phyloP scores from a whole-genome alignment of 345 rosid species.

The Toxicodendron radicans region DNA sequence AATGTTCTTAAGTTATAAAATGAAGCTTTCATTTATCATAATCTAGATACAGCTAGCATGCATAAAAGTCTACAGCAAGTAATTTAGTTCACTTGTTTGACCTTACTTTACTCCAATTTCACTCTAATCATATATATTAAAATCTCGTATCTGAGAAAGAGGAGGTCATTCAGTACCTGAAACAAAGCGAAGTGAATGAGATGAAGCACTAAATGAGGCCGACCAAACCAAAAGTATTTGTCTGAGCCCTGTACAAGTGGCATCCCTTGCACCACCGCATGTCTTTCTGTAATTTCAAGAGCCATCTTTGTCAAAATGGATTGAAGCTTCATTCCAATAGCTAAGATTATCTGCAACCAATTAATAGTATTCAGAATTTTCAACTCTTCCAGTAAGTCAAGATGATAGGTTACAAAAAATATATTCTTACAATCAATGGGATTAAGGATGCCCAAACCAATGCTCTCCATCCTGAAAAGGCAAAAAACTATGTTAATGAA shows the following conservation, averaged over 20 bases:
- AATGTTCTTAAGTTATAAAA: no score
- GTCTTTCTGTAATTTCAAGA: slow-evolving; percentile 71
- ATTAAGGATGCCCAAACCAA: slow-evolving; percentile 67
- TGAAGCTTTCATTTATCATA: no score
- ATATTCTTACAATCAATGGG: slow-evolving; percentile 72
- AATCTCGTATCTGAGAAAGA: neutral
- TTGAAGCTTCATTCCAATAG: slow-evolving; percentile 89
- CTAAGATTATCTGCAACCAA: slow-evolving; percentile 70
- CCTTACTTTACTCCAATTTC: no score
- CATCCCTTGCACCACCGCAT: slow-evolving; percentile 97
- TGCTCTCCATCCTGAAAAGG: slow-evolving; percentile 68
- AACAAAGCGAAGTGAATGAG: slow-evolving; percentile 91
- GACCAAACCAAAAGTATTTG: slow-evolving; percentile 82
- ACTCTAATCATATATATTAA: no score
- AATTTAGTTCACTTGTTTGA: no score
- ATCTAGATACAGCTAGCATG: no score
- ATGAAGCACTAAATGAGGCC: slow-evolving; percentile 74
- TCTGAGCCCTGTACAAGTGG: slow-evolving; percentile 95
- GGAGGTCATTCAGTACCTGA: slow-evolving; percentile 51
- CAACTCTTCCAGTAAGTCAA: neutral
- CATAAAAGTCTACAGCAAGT: no score
- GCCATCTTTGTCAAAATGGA: slow-evolving; percentile 84
- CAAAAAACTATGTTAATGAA: neutral
- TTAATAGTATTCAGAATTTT: slow-evolving; percentile 15
- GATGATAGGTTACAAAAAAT: neutral